These are phyloP conservation scores for Xylariaceae sp. DNA, from an alignment of 2,329 filamentous ascomycete species.

Conservation along the genomic window DNA sequence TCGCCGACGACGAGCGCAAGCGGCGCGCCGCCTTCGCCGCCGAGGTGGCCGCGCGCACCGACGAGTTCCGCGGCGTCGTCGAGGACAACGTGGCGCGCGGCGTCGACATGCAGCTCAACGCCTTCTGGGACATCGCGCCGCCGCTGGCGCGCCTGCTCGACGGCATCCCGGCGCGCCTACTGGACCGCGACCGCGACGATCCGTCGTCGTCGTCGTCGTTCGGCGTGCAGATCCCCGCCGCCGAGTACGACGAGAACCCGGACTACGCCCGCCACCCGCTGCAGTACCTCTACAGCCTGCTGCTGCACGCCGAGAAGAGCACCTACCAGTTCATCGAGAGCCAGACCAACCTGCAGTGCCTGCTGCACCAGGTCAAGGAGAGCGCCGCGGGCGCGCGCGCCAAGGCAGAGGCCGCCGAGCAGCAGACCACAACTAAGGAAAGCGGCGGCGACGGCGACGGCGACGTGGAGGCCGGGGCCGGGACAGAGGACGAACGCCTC, in stretches of 20 bases:
- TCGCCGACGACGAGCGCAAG: conserved; percentile 67
- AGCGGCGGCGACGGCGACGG: conserved; percentile 33
- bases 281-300: conserved; percentile 81
- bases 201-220: conserved; percentile 42
- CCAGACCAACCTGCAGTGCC: conserved; percentile 82
- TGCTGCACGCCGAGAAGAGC: conserved; percentile 83
- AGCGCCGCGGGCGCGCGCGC: conserved; percentile 57
- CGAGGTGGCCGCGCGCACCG: conserved; percentile 64
- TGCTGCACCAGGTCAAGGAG: conserved; percentile 84
- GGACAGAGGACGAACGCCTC: conserved; percentile 45
- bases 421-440: too few species aligned
- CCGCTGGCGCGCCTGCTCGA: conserved; percentile 70
- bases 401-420: conserved; percentile 60
- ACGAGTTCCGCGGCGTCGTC: conserved; percentile 70
- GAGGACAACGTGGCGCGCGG: conserved; percentile 81
- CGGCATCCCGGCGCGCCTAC: conserved; percentile 55
- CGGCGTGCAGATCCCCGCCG: conserved; percentile 65
- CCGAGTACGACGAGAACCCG: conserved; percentile 81
- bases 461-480: conserved; percentile 25
- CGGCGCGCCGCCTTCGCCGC: conserved; percentile 64
- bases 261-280: conserved; percentile 72
- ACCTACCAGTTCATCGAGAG: conserved; percentile 96
- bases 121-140: conserved; percentile 97
- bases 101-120: conserved; percentile 83
- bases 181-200: conserved; percentile 28